Base-by-base conservation (phyloP, 1,139 yeast species). In the Arxiozyma heterogenica region DNA sequence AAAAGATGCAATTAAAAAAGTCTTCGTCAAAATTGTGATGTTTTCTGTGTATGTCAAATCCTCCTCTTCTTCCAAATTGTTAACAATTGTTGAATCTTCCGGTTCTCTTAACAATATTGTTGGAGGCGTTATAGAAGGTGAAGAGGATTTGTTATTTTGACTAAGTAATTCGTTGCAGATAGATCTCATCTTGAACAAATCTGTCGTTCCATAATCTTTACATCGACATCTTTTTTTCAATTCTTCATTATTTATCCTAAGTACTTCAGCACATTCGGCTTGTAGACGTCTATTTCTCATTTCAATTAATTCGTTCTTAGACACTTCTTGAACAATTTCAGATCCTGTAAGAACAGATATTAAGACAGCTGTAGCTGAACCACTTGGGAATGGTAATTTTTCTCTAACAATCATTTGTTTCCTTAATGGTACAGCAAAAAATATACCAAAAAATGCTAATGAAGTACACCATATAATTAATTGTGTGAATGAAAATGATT, bases 341-440 rank as follows among this genome's bases (percentile, higher is more conserved):
- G 87, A 80, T 48, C 86, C 84, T 70, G 88, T 96, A 44, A 93
- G 74, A 0, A 93, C 96, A 0, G 94, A 81, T 27, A 93, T 91
- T 62, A 93, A 74, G 1, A 96, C 89, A 0, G 97, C 98, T 0
- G 98, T 93, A 1, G 98, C 98, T 60, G 89, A 83, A 0, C 98
- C 98, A 41, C 96, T 87, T 0, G 98, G 98, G 65, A 93, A 93
- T 6, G 93, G 87, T 49, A 93, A 75, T 64, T 87, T 87, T 62
- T 90, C 96, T 61, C 80, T 81, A 21, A 90, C 81, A 44, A 93
- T 84, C 41, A 90, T 95, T 67, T 89, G 96, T 57, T 80, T 80
- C 58, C 98, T 76, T 51, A 93, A 74, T 0, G 96, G 91, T 25
- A 93, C 83, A 3, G 98, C 98, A 70, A 93, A 90, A 69, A 91